phyloP scores from a whole-genome alignment of 306 rosid genomes.

The Gillenia trifoliata region DNA sequence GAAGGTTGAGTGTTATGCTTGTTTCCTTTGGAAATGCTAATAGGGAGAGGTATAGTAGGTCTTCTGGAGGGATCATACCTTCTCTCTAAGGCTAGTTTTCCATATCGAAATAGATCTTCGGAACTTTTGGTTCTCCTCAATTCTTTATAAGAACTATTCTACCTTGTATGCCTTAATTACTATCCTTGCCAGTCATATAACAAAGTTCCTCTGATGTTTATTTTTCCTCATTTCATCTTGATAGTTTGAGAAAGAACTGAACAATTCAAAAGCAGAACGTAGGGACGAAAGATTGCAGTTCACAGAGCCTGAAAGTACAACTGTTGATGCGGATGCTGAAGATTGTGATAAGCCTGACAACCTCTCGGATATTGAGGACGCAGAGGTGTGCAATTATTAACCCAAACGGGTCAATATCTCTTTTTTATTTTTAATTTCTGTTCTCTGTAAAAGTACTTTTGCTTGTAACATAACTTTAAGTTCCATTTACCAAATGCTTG shows the following conservation, averaged over 20 bases:
- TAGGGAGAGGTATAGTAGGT: neutral
- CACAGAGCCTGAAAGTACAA: neutral
- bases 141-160: neutral
- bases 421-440: neutral
- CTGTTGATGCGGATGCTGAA: conserved; percentile 1
- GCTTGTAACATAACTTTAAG: neutral
- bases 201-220: neutral
- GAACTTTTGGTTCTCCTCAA: neutral
- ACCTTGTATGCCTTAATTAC: neutral
- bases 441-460: neutral
- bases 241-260: conserved; percentile 2
- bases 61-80: neutral
- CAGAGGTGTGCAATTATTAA: conserved; percentile 16
- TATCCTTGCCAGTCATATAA: neutral
- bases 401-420: neutral
- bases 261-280: neutral
- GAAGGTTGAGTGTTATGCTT: neutral
- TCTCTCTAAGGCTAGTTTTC: neutral
- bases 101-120: neutral
- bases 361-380: conserved; percentile 28
- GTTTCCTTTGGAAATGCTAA: neutral
- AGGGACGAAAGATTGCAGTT: neutral
- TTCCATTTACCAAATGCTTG: neutral
- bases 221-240: neutral
- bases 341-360: conserved; percentile 19